Conservation (phyloP, 768 basidiomycete genomes). For the Rhizopogon vesiculosus region DNA sequence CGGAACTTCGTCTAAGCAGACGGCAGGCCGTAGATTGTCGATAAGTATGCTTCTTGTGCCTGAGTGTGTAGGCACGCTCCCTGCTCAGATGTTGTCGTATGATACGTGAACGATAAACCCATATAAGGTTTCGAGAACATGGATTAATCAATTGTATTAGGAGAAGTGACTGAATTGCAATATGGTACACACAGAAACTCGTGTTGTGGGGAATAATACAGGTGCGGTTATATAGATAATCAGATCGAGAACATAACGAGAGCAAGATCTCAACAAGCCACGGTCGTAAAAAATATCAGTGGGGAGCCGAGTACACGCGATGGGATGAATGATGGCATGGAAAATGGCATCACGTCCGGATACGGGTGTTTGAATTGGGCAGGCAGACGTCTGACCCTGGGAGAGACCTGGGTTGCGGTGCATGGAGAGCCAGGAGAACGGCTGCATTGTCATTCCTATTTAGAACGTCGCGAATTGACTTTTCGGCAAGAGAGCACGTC, state of each 20-base stretch:
- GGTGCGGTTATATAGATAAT: slow-evolving; percentile 14
- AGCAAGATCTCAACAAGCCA: neutral
- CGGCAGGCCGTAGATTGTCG: neutral
- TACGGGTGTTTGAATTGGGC: slow-evolving; percentile 10
- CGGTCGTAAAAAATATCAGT: slow-evolving; percentile 4
- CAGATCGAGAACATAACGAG: neutral
- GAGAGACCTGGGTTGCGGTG: slow-evolving; percentile 17
- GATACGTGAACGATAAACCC: neutral
- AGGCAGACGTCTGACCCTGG: slow-evolving; percentile 10
- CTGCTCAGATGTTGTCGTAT: neutral
- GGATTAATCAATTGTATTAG: neutral
- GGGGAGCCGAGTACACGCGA: slow-evolving; percentile 1
- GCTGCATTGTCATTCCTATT: slow-evolving; percentile 64
- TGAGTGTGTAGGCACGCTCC: neutral
- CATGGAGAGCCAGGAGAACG: slow-evolving; percentile 63
- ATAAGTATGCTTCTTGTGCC: neutral
- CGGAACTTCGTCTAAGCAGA: neutral
- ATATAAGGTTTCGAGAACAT: neutral
- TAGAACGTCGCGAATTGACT: slow-evolving; percentile 66
- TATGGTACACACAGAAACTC: slow-evolving; percentile 13
- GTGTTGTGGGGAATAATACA: slow-evolving; percentile 21
- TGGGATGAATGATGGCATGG: neutral
- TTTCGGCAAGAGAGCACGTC: slow-evolving; percentile 68
- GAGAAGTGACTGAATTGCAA: neutral
- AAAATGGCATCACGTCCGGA: slow-evolving; percentile 18